Base-by-base conservation (phyloP, 2,329 filamentous ascomycete species). In the Rhynchosporium graminicola region DNA sequence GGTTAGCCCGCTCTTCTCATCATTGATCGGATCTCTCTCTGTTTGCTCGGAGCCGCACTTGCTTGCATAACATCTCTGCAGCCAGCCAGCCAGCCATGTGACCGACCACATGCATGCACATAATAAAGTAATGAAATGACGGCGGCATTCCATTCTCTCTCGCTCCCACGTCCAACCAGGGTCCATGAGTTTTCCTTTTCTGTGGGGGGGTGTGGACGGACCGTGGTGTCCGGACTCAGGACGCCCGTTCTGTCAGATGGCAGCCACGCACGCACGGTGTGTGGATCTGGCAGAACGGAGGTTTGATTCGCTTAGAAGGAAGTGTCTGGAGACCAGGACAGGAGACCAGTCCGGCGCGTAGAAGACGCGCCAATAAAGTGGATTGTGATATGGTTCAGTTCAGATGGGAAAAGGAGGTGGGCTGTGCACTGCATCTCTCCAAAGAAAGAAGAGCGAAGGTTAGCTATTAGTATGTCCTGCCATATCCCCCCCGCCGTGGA, bases 31-130 rank as follows among this genome's bases (percentile, higher is more conserved):
- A 43, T 20, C 28, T 26, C 33, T 45, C 38, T 46, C 46, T 60
- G 28, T 28, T 52, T 47, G 57, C 47, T 50, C 31, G 62, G 63
- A 65, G 60, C 63, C 63, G 63, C 63, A 62, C 60, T 56, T 56
- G 59, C 59, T 6, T 36, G 9, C 33, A 36, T 36, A 59, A 20
- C 20, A 20, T 20, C 20, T 20, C 20, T 20, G 20, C 20, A 20
- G 20, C 20, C 20, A 20, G 20, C 20, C 33, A 48, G 55, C 52
- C 43, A 48, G 55, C 59, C 60, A 62, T 65, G 63, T 65, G 63
- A 64, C 57, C 33, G 57, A 63, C 59, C 42, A n/a, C 51, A 54
- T 52, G 51, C 51, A 54, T 52, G 51, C 57, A 57, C 57, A 48
- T 55, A 42, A 12, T 28, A 54, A 57, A 1, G 20, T 20, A 20